Percentiles rank a stretch among this genome's conserved stretches.
Evolutionary conservation across 116 monocot species (phyloP).

Genomic region (Iris pallida): DNA sequence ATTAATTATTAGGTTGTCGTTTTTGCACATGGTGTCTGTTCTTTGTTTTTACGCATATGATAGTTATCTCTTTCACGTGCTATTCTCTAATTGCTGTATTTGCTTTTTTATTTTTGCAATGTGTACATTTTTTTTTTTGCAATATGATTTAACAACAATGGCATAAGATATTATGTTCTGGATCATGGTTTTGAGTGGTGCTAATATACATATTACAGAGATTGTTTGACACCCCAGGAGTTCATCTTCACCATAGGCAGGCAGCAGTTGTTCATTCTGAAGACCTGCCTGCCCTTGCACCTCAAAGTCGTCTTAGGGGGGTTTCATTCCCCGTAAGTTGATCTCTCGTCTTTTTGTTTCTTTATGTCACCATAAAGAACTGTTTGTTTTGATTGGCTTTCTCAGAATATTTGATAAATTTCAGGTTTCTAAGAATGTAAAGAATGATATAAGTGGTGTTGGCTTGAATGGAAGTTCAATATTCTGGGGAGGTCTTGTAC

Average conservation of each 20-base stretch:
- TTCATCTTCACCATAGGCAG: conserved; percentile 96
- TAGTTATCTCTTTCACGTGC: neutral
- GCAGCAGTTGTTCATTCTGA: conserved; percentile 90
- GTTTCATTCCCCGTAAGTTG: conserved; percentile 61
- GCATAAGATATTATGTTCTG: no score
- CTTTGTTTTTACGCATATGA: neutral
- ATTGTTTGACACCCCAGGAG: conserved; percentile 90
- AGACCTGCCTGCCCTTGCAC: conserved; percentile 84
- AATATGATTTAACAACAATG: neutral
- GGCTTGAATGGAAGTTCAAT: conserved; percentile 66
- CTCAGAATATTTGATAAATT: conserved; percentile 19
- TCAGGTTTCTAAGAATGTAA: conserved; percentile 30
- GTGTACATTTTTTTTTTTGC: neutral
- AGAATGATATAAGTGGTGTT: conserved; percentile 4
- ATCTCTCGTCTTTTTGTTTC: conserved; percentile 3
- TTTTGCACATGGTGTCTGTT: neutral
- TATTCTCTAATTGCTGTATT: neutral
- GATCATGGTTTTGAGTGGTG: neutral
- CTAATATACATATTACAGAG: conserved; percentile 39
- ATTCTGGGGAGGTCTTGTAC: conserved; percentile 95
- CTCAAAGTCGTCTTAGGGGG: conserved; percentile 76
- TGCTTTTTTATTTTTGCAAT: neutral
- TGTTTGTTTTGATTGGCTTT: conserved; percentile 6
- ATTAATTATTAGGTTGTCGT: neutral
- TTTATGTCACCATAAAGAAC: neutral